These are phyloP conservation scores for Lepiota venenata DNA, from an alignment of 768 basidiomycete species.

Conservation along the genomic window DNA sequence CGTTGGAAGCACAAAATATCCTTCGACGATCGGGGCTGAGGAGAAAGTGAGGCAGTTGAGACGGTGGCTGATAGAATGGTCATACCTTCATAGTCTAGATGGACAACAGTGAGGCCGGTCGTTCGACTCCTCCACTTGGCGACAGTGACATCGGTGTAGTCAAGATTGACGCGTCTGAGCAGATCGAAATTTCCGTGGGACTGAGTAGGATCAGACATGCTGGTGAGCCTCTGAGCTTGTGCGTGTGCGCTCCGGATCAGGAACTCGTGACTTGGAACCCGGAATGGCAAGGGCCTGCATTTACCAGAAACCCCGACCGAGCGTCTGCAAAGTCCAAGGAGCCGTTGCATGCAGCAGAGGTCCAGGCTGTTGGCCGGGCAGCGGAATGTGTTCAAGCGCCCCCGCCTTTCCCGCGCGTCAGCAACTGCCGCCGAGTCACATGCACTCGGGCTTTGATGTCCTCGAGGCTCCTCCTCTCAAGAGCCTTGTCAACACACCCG, in stretches of 20 bases:
- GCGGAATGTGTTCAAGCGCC: not conserved
- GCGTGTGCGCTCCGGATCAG: slow-evolving; percentile 26
- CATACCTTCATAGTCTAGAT: slow-evolving; percentile 86
- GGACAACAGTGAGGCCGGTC: slow-evolving; percentile 87
- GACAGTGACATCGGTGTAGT: slow-evolving; percentile 75
- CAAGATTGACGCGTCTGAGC: slow-evolving; percentile 68
- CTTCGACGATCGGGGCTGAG: slow-evolving; percentile 83
- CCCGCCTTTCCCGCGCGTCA: slow-evolving; percentile 2
- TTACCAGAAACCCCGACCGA: slow-evolving; percentile 16
- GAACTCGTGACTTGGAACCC: slow-evolving; percentile 21
- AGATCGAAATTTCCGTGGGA: slow-evolving; percentile 82
- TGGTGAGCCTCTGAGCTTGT: slow-evolving; percentile 14
- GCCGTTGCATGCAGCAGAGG: slow-evolving; percentile 30
- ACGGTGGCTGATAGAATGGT: slow-evolving; percentile 9
- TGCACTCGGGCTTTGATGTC: not conserved
- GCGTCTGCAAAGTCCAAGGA: slow-evolving; percentile 24
- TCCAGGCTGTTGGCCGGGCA: no score
- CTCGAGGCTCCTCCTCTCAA: not conserved
- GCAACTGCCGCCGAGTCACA: not conserved
- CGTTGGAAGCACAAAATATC: slow-evolving; percentile 86
- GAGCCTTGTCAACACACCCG: not conserved
- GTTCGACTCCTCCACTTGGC: slow-evolving; percentile 87
- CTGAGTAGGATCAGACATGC: slow-evolving; percentile 31
- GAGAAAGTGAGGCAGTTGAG: slow-evolving; percentile 16
- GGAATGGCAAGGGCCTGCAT: slow-evolving; percentile 12